Evolutionary conservation across 139 green algal genomes (phyloP).

Genomic region (Edaphochlamys debaryana): DNA sequence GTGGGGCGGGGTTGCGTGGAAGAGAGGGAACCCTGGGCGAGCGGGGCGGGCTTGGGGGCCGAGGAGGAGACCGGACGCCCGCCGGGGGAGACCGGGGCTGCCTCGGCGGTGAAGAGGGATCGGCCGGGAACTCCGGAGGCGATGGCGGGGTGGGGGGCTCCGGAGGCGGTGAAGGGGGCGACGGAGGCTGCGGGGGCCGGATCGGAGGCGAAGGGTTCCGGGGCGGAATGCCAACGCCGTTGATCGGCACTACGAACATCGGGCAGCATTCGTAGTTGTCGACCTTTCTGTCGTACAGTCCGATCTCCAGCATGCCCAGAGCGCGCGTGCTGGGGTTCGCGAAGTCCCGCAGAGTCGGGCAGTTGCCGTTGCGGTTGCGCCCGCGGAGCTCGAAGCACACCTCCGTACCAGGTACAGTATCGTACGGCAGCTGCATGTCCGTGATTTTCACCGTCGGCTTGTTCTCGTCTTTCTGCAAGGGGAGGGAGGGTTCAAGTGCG

Average conservation of each 20-base stretch:
- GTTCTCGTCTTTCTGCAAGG: background rate
- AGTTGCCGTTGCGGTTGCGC: background rate
- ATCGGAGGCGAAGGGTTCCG: background rate
- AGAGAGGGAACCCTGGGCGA: too few relatives aligned
- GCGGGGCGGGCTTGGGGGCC: too few relatives aligned
- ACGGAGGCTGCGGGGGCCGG: background rate
- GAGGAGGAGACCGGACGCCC: too few relatives aligned
- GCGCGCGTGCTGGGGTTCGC: conserved; percentile 4
- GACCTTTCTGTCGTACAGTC: conserved; percentile 26
- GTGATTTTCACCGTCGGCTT: conserved; percentile 28
- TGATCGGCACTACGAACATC: conserved; percentile 12
- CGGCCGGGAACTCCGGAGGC: too few relatives aligned
- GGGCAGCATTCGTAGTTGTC: conserved; percentile 36
- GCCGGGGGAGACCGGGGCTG: too few relatives aligned
- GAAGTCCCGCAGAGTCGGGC: background rate
- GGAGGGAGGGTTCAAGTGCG: too few relatives aligned
- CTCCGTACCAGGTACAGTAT: background rate
- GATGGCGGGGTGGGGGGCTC: too few relatives aligned
- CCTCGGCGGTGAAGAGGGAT: too few relatives aligned
- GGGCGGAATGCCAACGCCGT: background rate
- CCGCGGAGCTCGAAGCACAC: conserved; percentile 24
- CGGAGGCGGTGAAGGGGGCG: too few relatives aligned
- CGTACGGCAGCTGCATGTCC: conserved; percentile 18
- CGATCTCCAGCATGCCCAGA: conserved; percentile 3
- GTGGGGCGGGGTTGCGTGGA: too few relatives aligned